These are phyloP conservation scores for Pneumocystis carinii DNA, from an alignment of 1,139 yeast genomes.

Conservation along the genomic window DNA sequence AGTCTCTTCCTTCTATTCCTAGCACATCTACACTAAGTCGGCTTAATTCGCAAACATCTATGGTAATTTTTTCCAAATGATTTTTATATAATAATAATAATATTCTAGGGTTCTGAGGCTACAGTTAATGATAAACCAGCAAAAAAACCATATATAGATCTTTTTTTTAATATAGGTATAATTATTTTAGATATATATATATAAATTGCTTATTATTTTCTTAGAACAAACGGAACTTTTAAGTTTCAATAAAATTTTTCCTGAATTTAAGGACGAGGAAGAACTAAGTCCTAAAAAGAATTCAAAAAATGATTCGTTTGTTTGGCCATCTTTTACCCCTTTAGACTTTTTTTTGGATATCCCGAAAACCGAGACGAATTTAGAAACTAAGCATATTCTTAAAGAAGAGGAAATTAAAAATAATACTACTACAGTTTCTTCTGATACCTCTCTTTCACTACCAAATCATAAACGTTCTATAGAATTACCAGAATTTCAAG, in stretches of 20 bases:
- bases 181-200: not conserved
- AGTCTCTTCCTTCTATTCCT: not conserved
- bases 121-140: not conserved
- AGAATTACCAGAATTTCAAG: not conserved
- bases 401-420: not conserved
- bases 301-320: not conserved
- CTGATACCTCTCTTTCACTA: not conserved
- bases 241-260: not conserved
- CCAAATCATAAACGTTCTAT: not conserved
- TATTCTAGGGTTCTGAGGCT: not conserved
- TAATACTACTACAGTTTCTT: not conserved
- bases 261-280: not conserved
- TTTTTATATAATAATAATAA: not conserved
- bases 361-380: not conserved
- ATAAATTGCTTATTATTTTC: not conserved
- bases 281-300: not conserved
- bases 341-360: not conserved
- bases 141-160: not conserved
- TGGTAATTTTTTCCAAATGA: not conserved
- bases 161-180: not conserved
- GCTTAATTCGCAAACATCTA: not conserved
- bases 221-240: not conserved
- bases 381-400: not conserved
- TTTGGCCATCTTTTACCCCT: not conserved
- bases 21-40: not conserved